phyloP scores from a whole-genome alignment of 768 basidiomycete genomes.

The Daedalea quercina region DNA sequence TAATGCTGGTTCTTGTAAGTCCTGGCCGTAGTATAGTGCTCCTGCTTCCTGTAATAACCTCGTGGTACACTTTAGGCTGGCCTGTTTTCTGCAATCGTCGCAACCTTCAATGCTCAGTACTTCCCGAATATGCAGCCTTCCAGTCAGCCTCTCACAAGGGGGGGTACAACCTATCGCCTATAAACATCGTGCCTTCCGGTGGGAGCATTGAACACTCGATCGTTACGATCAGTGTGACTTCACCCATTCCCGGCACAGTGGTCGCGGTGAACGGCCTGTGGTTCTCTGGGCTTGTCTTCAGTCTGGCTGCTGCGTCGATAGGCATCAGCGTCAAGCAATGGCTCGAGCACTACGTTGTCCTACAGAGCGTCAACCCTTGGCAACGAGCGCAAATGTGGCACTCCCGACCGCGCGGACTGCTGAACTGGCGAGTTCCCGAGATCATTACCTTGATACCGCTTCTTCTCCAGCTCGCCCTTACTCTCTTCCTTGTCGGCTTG shows the following conservation, averaged over 20 bases:
- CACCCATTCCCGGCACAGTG: neutral
- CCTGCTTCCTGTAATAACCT: neutral
- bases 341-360: slow-evolving; percentile 17
- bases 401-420: slow-evolving; percentile 16
- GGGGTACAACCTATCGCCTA: slow-evolving; percentile 1
- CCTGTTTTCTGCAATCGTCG: slow-evolving; percentile 21
- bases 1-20: slow-evolving; percentile 18
- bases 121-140: slow-evolving; percentile 11
- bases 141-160: too few species aligned
- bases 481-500: slow-evolving; percentile 15
- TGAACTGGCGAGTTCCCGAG: slow-evolving; percentile 12
- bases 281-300: slow-evolving; percentile 18
- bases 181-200: neutral
- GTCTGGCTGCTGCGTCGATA: slow-evolving; percentile 19
- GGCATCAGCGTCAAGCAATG: slow-evolving; percentile 23
- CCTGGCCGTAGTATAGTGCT: neutral
- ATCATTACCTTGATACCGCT: slow-evolving; percentile 14
- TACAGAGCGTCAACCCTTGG: slow-evolving; percentile 12
- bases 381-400: slow-evolving; percentile 18
- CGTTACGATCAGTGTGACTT: neutral
- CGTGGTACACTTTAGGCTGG: slow-evolving; percentile 11
- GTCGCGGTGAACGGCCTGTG: slow-evolving; percentile 17
- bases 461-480: slow-evolving; percentile 12
- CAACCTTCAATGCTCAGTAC: slow-evolving; percentile 17
- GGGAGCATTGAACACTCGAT: neutral